Base-by-base conservation (phyloP, 768 basidiomycete genomes). In the Myochromella boudieri region DNA sequence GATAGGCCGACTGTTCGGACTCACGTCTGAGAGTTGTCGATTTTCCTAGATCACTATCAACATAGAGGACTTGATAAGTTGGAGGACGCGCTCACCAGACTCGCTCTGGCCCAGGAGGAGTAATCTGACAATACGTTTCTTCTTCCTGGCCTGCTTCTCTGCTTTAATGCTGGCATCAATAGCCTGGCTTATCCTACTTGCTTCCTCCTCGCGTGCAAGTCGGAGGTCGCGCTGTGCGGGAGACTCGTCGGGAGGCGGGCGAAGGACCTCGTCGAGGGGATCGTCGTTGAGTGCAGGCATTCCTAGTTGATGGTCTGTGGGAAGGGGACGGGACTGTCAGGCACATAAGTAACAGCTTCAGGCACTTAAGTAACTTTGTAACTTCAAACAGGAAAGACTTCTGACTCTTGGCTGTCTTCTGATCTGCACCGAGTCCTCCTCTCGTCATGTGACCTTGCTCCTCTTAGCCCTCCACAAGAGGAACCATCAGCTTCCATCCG, bases 101-200 rank as follows among this genome's bases (percentile, higher is more conserved):
- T 91, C 88, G 68, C 84, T 87, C 71, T 91, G 89, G 6, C 89
- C 89, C 1, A 91, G 78, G 17, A 91, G 71, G 36, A 91, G 68
- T 11, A 91, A 74, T 48, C 85, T 71, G 45, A 91, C 88, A 47
- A 87, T 74, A 37, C 77, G 77, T 61, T 75, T 82, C 73, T 85
- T 89, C 68, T 79, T 76, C 49, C 74, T 61, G 1, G 79, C 76
- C 55, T 80, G 82, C 26, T 76, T 75, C 60, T 85, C 82, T 4
- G 75, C 73, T 59, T 78, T 82, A 70, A 92, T 81, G 39, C 72
- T 70, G 46, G 87, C 85, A 69, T 91, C 88, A 67, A 91, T 91
- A 44, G 76, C 82, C 42, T 67, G 74, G 62, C 82, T 86, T 46
- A 87, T 69, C 54, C 78, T 70, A 55, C 65, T 70, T 0, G 88